phyloP scores from a whole-genome alignment of 2,329 filamentous ascomycete species.

The Chrysoporthe austroafricana region DNA sequence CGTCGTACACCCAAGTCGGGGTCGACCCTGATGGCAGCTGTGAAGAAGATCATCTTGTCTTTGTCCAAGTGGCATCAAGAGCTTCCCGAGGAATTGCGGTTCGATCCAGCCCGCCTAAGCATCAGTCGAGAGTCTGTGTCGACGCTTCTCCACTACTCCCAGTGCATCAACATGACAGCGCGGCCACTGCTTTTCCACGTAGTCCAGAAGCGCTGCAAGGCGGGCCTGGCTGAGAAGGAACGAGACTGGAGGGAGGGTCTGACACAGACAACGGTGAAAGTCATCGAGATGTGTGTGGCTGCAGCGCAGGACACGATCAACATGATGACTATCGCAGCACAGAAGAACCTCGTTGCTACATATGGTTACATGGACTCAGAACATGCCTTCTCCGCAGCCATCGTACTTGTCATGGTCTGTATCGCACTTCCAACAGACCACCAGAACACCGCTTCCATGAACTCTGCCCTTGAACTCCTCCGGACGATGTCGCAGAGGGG shows the following conservation, averaged over 20 bases:
- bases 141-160: conserved; percentile 58
- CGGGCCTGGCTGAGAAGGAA: conserved; percentile 39
- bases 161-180: conserved; percentile 61
- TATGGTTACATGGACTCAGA: conserved; percentile 63
- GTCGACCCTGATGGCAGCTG: conserved; percentile 51
- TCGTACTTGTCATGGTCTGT: conserved; percentile 59
- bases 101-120: conserved; percentile 50
- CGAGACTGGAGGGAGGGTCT: conserved; percentile 52
- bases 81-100: conserved; percentile 50
- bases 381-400: conserved; percentile 57
- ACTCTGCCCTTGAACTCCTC: conserved; percentile 50
- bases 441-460: conserved; percentile 48
- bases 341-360: conserved; percentile 56
- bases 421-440: conserved; percentile 53
- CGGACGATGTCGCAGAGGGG: conserved; percentile 55
- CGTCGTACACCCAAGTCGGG: conserved; percentile 48
- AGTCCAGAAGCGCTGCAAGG: conserved; percentile 51
- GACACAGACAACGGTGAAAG: conserved; percentile 50
- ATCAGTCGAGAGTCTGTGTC: conserved; percentile 55
- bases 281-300: conserved; percentile 57
- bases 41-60: conserved; percentile 53
- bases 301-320: conserved; percentile 53
- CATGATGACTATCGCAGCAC: conserved; percentile 52
- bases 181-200: conserved; percentile 58
- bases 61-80: conserved; percentile 54